Evolutionary conservation across 1,284 basidiomycete genomes (phyloP).

Genomic region (Sanghuangporus sanghuang): DNA sequence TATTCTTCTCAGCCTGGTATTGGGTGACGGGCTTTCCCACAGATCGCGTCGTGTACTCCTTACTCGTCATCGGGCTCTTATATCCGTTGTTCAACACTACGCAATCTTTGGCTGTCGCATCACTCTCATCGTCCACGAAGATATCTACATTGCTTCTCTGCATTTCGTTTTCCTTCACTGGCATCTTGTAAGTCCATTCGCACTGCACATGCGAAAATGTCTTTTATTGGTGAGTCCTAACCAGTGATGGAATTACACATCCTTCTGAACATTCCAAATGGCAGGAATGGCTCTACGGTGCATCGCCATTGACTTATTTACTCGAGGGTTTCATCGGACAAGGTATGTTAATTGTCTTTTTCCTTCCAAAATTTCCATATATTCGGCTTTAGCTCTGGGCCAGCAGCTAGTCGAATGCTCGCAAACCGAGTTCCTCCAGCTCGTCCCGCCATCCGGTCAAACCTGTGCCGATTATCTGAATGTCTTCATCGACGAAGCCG

Average conservation of each 20-base stretch:
- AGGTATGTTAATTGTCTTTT: constrained; percentile 27
- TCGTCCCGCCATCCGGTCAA: constrained; percentile 56
- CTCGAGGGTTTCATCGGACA: constrained; percentile 54
- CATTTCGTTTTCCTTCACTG: constrained; percentile 11
- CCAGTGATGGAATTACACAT: constrained; percentile 9
- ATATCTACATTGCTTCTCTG: constrained; percentile 14
- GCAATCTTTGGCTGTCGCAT: constrained; percentile 20
- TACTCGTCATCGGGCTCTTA: constrained; percentile 6
- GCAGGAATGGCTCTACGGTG: constrained; percentile 82
- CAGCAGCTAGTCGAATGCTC: constrained; percentile 43
- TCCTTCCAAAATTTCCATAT: too few relatives aligned
- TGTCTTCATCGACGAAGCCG: constrained; percentile 46
- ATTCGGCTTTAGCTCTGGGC: constrained; percentile 25
- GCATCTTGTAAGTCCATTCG: constrained; percentile 14
- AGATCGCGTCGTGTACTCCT: constrained; percentile 15
- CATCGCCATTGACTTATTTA: constrained; percentile 73
- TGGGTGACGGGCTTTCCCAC: constrained; percentile 13
- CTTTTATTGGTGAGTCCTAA: background rate
- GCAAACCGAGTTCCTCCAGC: constrained; percentile 36
- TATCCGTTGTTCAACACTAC: constrained; percentile 15
- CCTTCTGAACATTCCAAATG: constrained; percentile 45
- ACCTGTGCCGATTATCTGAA: constrained; percentile 58
- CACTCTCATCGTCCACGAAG: constrained; percentile 9
- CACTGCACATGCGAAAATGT: background rate
- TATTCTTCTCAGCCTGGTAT: constrained; percentile 23